Evolutionary conservation across 2,329 filamentous ascomycete genomes (phyloP).

Genomic region (Coniochaeta ligniaria): DNA sequence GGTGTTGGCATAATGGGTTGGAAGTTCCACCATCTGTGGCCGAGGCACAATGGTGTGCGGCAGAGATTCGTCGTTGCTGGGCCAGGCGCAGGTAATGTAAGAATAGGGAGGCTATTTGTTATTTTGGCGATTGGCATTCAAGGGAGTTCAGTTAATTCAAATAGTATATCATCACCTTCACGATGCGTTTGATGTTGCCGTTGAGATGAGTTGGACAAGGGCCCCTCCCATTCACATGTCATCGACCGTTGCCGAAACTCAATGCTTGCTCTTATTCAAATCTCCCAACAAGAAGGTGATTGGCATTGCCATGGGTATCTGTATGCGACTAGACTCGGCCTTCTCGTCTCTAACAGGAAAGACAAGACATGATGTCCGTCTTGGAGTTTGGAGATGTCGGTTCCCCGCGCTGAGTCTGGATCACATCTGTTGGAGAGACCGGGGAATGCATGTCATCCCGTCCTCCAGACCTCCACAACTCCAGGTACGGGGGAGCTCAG

Average conservation of each 20-base stretch:
- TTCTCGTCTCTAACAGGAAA: not conserved
- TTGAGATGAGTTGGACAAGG: too few relatives aligned
- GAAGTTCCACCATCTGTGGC: not conserved
- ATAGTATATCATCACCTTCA: not conserved
- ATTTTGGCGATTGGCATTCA: not conserved
- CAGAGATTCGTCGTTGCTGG: not conserved
- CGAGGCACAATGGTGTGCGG: not conserved
- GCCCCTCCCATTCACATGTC: not conserved
- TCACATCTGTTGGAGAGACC: not conserved
- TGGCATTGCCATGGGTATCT: not conserved
- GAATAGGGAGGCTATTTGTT: not conserved
- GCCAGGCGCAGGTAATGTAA: not conserved
- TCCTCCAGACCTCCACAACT: not conserved
- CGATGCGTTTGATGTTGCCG: too few relatives aligned
- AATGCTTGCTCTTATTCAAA: not conserved
- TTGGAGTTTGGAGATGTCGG: not conserved
- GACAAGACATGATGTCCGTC: not conserved
- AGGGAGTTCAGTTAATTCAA: not conserved
- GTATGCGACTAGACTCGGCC: not conserved
- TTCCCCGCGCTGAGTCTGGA: not conserved
- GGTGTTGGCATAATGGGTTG: not conserved
- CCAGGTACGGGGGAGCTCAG: not conserved
- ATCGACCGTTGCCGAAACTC: not conserved
- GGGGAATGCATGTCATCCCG: not conserved
- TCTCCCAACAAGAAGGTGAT: not conserved